Conservation (phyloP, 1,139 yeast species). For the Kurtzmaniella quercitrusa region DNA sequence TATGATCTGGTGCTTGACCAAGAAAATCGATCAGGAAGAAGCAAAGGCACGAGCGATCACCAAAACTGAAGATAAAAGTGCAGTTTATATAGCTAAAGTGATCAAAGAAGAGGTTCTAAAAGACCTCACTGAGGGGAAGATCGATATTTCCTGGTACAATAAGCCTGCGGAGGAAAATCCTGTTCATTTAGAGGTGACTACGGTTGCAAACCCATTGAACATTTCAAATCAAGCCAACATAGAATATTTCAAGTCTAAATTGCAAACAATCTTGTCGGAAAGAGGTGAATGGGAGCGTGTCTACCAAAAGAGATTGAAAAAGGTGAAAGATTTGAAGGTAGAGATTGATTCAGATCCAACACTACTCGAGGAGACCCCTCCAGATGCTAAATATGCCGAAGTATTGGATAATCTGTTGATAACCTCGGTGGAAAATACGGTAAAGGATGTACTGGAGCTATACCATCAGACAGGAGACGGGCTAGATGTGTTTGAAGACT, state of each 20-base stretch:
- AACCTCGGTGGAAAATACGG: slow-evolving; percentile 9
- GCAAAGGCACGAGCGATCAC: slow-evolving; percentile 18
- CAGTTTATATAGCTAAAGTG: slow-evolving; percentile 53
- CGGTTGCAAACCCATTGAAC: slow-evolving; percentile 54
- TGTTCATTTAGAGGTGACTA: background rate
- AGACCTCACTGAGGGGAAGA: slow-evolving; percentile 55
- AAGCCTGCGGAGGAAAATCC: slow-evolving; percentile 20
- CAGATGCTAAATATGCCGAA: slow-evolving; percentile 1
- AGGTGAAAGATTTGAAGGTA: slow-evolving; percentile 13
- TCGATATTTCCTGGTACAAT: slow-evolving; percentile 67
- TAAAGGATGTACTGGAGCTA: slow-evolving; percentile 8
- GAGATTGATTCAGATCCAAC: slow-evolving; percentile 6
- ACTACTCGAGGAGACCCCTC: slow-evolving; percentile 1
- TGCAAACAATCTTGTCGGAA: slow-evolving; percentile 42
- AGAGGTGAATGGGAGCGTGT: slow-evolving; percentile 45
- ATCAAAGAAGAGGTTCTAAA: slow-evolving; percentile 61
- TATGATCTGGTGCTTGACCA: slow-evolving; percentile 63
- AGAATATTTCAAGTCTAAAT: slow-evolving; percentile 39
- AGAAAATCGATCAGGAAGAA: slow-evolving; percentile 40
- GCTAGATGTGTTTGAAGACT: slow-evolving; percentile 19
- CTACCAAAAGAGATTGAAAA: slow-evolving; percentile 18
- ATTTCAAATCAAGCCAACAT: slow-evolving; percentile 44
- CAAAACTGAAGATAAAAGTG: slow-evolving; percentile 32
- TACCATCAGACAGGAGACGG: slow-evolving; percentile 17
- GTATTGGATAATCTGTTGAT: slow-evolving; percentile 10